These are phyloP conservation scores for Agarophyton chilense DNA, from an alignment of 23 red algal genomes.

Conservation along the genomic window DNA sequence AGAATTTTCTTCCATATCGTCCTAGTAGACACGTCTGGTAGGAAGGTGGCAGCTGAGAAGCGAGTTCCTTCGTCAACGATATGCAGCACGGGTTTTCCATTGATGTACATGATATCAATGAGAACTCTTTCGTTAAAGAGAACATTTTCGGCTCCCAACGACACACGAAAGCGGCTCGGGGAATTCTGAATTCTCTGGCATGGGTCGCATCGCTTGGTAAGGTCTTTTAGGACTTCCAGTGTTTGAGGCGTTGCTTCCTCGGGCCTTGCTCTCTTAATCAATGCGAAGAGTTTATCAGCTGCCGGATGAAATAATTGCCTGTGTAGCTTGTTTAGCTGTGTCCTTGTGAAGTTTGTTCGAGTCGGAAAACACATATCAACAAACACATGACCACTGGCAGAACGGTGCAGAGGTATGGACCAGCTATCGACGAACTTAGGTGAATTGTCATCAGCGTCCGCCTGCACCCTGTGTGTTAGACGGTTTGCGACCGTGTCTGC, in stretches of 20 bases:
- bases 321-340: conserved; percentile 46
- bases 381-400: conserved; percentile 9
- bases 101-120: conserved; percentile 57
- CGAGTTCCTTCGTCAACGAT: conserved; percentile 34
- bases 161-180: conserved; percentile 26
- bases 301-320: conserved; percentile 49
- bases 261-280: conserved; percentile 15
- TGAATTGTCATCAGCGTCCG: neutral
- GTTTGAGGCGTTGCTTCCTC: conserved; percentile 32
- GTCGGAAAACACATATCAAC: neutral
- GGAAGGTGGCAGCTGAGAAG: too few species aligned
- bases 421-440: conserved; percentile 20
- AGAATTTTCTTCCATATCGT: too few species aligned
- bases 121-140: conserved; percentile 35
- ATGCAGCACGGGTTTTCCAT: conserved; percentile 42
- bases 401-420: conserved; percentile 8
- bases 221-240: conserved; percentile 16
- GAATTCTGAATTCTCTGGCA: conserved; percentile 48
- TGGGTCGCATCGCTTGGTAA: conserved; percentile 43
- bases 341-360: conserved; percentile 12
- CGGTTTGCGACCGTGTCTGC: conserved; percentile 15
- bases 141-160: conserved; percentile 21
- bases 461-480: neutral
- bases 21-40: too few species aligned
- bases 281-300: conserved; percentile 18